phyloP scores from a whole-genome alignment of 331 rosid species.

The Malus hybrid region DNA sequence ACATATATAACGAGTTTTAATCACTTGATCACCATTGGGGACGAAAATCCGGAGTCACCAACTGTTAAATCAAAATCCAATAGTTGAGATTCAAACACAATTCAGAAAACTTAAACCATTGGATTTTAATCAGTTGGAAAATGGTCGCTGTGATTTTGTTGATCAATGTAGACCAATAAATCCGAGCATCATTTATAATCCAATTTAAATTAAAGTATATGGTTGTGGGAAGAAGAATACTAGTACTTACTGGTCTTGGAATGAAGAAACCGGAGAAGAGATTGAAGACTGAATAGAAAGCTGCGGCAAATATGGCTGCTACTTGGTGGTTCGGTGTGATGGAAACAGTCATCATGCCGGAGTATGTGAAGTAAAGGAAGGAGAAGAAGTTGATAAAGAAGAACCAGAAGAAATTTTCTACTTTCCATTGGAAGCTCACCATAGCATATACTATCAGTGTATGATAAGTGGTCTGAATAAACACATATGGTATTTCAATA shows the following conservation, averaged over 20 bases:
- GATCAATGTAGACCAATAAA: too few relatives aligned
- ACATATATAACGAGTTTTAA: neutral
- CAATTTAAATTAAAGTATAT: neutral
- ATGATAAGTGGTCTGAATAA: too few relatives aligned
- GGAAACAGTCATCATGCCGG: conserved; percentile 95
- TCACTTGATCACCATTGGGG: neutral
- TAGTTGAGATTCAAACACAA: too few relatives aligned
- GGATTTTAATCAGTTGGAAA: too few relatives aligned
- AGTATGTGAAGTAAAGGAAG: conserved; percentile 87
- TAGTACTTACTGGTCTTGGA: conserved; percentile 70
- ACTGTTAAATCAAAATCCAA: too few relatives aligned
- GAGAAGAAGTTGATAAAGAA: conserved; percentile 73
- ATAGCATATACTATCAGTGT: too few relatives aligned
- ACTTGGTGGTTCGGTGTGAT: conserved; percentile 89
- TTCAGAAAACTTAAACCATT: too few relatives aligned
- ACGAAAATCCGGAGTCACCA: neutral
- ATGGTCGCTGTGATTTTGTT: too few relatives aligned
- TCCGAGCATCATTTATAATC: too few relatives aligned
- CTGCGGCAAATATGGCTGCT: conserved; percentile 72
- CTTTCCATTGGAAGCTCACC: conserved; percentile 66
- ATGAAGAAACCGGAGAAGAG: conserved; percentile 91
- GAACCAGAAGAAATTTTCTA: conserved; percentile 74
- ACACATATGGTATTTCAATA: too few relatives aligned
- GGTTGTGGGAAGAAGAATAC: neutral
- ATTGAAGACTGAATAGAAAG: conserved; percentile 80